These are phyloP conservation scores for Quercus wislizeni DNA, from an alignment of 306 rosid species.

Conservation along the genomic window DNA sequence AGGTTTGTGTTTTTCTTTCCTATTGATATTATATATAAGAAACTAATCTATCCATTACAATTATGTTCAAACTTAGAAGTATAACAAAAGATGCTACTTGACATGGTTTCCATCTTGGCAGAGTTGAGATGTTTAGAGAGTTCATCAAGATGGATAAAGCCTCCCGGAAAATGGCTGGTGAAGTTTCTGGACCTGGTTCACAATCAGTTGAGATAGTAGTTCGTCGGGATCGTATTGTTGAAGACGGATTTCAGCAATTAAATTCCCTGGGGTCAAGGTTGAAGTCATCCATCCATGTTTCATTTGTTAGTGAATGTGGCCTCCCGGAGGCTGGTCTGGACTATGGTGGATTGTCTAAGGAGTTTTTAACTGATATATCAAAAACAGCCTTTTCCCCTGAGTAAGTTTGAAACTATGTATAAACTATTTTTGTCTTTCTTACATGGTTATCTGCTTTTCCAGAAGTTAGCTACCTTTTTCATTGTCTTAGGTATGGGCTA, in stretches of 20 bases:
- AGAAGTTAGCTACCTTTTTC: conserved; percentile 26
- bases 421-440: conserved; percentile 19
- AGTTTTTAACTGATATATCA: conserved; percentile 87
- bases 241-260: conserved; percentile 91
- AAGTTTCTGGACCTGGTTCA: conserved; percentile 77
- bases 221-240: conserved; percentile 86
- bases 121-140: conserved; percentile 97
- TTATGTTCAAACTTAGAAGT: not conserved
- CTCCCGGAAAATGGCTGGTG: conserved; percentile 95
- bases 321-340: conserved; percentile 98
- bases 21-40: not conserved
- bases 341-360: conserved; percentile 97
- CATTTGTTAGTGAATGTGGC: conserved; percentile 97
- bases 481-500: conserved; percentile 64
- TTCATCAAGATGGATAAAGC: conserved; percentile 92
- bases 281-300: conserved; percentile 89
- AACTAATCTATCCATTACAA: not conserved
- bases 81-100: conserved; percentile 10
- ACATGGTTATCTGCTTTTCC: conserved; percentile 20
- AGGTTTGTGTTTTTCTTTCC: not conserved
- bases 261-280: conserved; percentile 82
- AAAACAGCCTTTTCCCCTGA: conserved; percentile 87
- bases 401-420: conserved; percentile 49
- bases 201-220: conserved; percentile 75
- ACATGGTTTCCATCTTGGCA: conserved; percentile 39